Base-by-base conservation (phyloP, 2,329 filamentous ascomycete genomes). In the Penicillium vulpinum region DNA sequence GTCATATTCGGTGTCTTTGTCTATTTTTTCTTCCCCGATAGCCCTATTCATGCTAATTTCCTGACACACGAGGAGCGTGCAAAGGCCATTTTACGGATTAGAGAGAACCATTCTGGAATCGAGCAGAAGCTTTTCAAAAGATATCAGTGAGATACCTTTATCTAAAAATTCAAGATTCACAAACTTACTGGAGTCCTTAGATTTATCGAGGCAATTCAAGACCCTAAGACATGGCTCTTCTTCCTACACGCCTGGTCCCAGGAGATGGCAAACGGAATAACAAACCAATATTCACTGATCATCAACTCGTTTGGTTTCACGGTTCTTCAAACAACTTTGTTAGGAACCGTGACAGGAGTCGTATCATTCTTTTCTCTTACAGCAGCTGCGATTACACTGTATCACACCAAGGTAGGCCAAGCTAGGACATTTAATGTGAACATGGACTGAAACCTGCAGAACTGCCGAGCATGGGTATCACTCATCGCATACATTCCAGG, bases 281-380 rank as follows among this genome's bases (percentile, higher is more conserved):
- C 76, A 2, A 78, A 77, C 45, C 75, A 77, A 54, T 75, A 75
- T 63, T 76, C 75, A 0, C 66, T 80, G 0, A 76, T 79, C 43
- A 76, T 79, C 59, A 78, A 77, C 26, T 77, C 74, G 0, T 79
- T 79, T 48, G 77, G 77, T 4, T 80, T 79, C 29, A 57, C 72
- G 60, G 13, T 73, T 62, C 39, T 66, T 8, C 62, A 64, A 44
- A 63, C 62, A n/a, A 62, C 61, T 2, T 36, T 64, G 10, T 29
- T 64, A 2, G 60, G 60, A 13, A 59, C 55, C 70, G 43, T 71
- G 70, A 24, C 63, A 65, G 57, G 68, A 31, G 39, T 68, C 2
- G 62, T 65, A 11, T 66, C 69, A 0, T 67, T 72, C 40, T 57
- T 68, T 28, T 70, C 63, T 13, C 64, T 74, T 4, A 58, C 58